Conservation (phyloP, 805 yeast species). For the Suhomyces xylopsoci region DNA sequence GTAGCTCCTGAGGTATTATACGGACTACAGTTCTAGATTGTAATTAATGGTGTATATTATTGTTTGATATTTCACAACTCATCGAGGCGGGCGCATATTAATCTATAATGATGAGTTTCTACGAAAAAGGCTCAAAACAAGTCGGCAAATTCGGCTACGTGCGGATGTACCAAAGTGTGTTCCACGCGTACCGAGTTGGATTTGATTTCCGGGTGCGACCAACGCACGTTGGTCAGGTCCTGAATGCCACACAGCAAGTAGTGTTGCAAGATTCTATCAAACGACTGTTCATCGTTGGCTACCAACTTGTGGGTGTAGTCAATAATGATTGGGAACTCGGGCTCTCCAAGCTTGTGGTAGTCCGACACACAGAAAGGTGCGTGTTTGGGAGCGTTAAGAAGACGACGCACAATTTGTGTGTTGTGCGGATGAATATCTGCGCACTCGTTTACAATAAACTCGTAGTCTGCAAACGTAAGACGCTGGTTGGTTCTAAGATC, state of each 20-base stretch:
- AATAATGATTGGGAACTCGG: conserved; percentile 36
- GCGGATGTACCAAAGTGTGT: conserved; percentile 33
- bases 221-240: conserved; percentile 12
- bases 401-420: conserved; percentile 20
- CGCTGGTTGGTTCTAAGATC: conserved; percentile 15
- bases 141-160: conserved; percentile 44
- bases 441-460: conserved; percentile 24
- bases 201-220: conserved; percentile 3
- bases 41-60: not conserved
- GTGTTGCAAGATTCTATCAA: conserved; percentile 43
- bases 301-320: conserved; percentile 60
- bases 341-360: conserved; percentile 12
- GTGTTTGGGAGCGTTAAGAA: conserved; percentile 19
- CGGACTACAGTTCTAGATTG: not conserved
- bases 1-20: not conserved
- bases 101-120: conserved; percentile 1
- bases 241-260: conserved; percentile 33
- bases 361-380: conserved; percentile 19
- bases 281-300: conserved; percentile 46
- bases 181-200: not conserved
- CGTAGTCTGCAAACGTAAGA: conserved; percentile 25
- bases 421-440: conserved; percentile 36
- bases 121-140: conserved; percentile 25
- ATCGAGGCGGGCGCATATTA: not conserved
- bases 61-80: not conserved